Evolutionary conservation across 2,329 filamentous ascomycete genomes (phyloP).

Genomic region (Ascochyta rabiei): DNA sequence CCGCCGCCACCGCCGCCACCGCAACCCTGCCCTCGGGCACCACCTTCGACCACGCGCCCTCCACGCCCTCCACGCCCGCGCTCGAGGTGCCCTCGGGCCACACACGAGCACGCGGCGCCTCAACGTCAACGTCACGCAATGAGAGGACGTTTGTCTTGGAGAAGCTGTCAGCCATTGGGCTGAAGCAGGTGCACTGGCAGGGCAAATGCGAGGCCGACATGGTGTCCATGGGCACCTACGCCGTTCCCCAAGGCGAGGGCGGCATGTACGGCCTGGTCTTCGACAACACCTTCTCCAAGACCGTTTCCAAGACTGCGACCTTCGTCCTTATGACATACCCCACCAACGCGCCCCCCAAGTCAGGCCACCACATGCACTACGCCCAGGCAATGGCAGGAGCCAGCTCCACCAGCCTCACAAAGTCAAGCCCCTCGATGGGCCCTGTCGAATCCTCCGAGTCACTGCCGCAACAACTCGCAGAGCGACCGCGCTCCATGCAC

Average conservation of each 20-base stretch:
- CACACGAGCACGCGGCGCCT: slow-evolving; percentile 55
- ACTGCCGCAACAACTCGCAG: slow-evolving; percentile 48
- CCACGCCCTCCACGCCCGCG: slow-evolving; percentile 46
- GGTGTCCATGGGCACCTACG: slow-evolving; percentile 87
- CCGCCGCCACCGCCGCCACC: slow-evolving; percentile 37
- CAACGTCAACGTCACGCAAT: slow-evolving; percentile 67
- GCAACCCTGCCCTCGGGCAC: slow-evolving; percentile 46
- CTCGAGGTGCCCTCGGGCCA: slow-evolving; percentile 62
- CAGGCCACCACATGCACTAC: slow-evolving; percentile 70
- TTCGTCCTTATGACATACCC: slow-evolving; percentile 95
- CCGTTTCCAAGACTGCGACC: slow-evolving; percentile 88
- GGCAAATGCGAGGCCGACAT: slow-evolving; percentile 97
- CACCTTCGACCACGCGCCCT: slow-evolving; percentile 34
- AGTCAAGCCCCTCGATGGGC: slow-evolving; percentile 50
- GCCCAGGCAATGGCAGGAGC: slow-evolving; percentile 60
- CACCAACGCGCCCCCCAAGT: slow-evolving; percentile 77
- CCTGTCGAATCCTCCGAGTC: slow-evolving; percentile 59
- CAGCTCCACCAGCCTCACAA: slow-evolving; percentile 47
- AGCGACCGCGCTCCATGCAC: slow-evolving; percentile 49
- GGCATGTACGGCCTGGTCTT: slow-evolving; percentile 98
- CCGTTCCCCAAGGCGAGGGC: slow-evolving; percentile 74
- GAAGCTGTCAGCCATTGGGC: slow-evolving; percentile 66
- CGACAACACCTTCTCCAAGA: slow-evolving; percentile 97
- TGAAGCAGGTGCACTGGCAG: slow-evolving; percentile 74
- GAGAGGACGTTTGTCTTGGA: slow-evolving; percentile 73